Base-by-base conservation (phyloP, 2,329 filamentous ascomycete species). In the Fusarium sp. region DNA sequence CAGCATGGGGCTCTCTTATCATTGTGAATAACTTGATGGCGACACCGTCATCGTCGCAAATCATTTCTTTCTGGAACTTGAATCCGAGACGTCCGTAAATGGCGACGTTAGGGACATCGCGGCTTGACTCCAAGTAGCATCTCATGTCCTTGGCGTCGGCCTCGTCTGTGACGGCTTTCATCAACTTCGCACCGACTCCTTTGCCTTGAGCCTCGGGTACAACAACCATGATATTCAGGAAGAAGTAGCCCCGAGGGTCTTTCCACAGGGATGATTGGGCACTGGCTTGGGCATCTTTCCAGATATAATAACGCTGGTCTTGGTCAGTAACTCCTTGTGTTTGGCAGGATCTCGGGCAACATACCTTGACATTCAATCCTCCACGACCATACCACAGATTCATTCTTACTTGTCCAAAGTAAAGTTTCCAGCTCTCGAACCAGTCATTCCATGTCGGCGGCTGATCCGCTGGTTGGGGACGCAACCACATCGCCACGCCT, bases 81-180 rank as follows among this genome's bases (percentile, higher is more conserved):
- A 94, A 94, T 10, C 92, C 92, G 85, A 93, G 88, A 66, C 86
- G 87, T 74, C 91, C 87, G 79, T 94, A 94, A 28, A 94, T 94
- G 38, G 87, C 85, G 79, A 92, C 87, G 75, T 94, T 94, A 0
- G 92, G 92, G 68, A 88, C 86, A 42, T 89, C 88, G 61, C 90
- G 88, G 68, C 89, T 92, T 38, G 91, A 93, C 81, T 94, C 92
- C 66, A 94, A 82, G 80, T 94, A 94, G 76, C 92, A 94, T 62
- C 84, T 86, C 76, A 88, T 86, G 0, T 89, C 88, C 78, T 94
- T 90, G 10, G 81, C 81, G 80, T 94, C 92, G 15, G 92, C 92
- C 76, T 83, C 83, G 45, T 87, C 84, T 22, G 91, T 90, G 12
- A 94, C 90, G 48, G 86, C 84, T 74, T 90, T 85, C 82, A 94